These are phyloP conservation scores for Ochromonas danica DNA, from an alignment of 108 stramenopile genomes.

Conservation along the genomic window DNA sequence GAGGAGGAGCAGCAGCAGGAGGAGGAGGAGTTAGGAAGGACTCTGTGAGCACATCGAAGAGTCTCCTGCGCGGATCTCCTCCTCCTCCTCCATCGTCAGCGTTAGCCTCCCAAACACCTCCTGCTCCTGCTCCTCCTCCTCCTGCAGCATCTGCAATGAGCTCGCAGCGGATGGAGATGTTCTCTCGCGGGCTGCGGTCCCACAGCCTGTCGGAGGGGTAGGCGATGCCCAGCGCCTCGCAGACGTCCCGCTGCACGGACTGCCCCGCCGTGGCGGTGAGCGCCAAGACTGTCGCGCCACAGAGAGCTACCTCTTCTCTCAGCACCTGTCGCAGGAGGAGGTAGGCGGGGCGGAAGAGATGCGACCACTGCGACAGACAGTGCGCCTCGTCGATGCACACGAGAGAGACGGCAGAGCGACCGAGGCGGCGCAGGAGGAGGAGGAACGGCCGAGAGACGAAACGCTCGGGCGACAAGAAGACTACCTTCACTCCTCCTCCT, in stretches of 20 bases:
- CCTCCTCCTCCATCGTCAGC: too few relatives aligned
- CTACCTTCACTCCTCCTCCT: constrained; percentile 59
- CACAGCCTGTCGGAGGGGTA: constrained; percentile 79
- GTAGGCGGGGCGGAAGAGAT: constrained; percentile 8
- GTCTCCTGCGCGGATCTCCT: too few relatives aligned
- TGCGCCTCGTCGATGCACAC: constrained; percentile 95
- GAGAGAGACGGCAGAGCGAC: constrained; percentile 75
- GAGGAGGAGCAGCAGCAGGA: neutral
- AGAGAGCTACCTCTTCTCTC: neutral
- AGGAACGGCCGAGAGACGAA: constrained; percentile 79
- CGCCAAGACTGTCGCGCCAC: neutral
- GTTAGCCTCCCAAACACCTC: neutral
- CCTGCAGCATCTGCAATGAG: constrained; percentile 79
- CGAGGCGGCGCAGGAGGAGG: constrained; percentile 66
- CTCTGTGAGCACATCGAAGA: too few relatives aligned
- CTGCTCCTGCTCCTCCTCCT: neutral
- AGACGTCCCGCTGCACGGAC: neutral
- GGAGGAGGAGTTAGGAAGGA: neutral
- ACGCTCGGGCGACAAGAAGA: constrained; percentile 88
- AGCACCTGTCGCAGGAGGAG: neutral
- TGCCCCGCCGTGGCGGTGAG: constrained; percentile 21
- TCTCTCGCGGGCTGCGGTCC: constrained; percentile 72
- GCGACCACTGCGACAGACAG: constrained; percentile 51
- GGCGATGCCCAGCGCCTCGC: constrained; percentile 37
- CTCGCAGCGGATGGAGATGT: constrained; percentile 70